phyloP scores from a whole-genome alignment of 108 stramenopile genomes.

The Stephanodiscus triporus region DNA sequence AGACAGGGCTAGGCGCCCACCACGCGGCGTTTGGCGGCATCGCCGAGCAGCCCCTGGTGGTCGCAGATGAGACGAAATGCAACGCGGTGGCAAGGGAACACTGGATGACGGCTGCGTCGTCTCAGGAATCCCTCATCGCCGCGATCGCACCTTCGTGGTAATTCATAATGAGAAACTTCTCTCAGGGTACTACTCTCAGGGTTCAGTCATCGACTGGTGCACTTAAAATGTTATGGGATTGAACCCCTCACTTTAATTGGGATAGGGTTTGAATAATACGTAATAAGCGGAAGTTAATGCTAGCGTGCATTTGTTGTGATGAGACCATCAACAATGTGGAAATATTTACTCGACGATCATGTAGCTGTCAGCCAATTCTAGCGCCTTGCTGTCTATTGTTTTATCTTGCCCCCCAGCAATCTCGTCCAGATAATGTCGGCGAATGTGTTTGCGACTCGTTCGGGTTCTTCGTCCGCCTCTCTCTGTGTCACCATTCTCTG shows the following conservation, averaged over 20 bases:
- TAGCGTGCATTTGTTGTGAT: neutral
- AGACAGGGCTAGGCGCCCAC: neutral
- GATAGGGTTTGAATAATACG: too few relatives aligned
- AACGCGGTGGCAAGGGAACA: neutral
- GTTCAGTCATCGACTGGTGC: neutral
- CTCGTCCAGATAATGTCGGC: slow-evolving; percentile 37
- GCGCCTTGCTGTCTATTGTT: neutral
- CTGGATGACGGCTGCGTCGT: neutral
- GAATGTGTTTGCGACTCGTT: slow-evolving; percentile 18
- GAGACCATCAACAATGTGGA: neutral
- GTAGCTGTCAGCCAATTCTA: slow-evolving; percentile 6
- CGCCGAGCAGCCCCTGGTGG: neutral
- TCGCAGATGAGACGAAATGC: neutral
- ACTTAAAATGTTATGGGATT: neutral
- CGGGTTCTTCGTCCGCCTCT: slow-evolving; percentile 19
- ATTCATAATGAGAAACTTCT: neutral
- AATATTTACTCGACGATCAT: slow-evolving; percentile 3
- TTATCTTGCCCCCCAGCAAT: neutral
- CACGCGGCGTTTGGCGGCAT: neutral
- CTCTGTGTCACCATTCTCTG: slow-evolving; percentile 10
- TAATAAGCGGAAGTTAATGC: neutral
- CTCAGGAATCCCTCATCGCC: slow-evolving; percentile 10
- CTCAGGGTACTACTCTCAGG: too few relatives aligned
- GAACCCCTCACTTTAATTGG: too few relatives aligned
- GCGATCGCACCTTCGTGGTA: slow-evolving; percentile 10